phyloP scores from a whole-genome alignment of 176 grass and related monocot species.

The Themeda triandra region DNA sequence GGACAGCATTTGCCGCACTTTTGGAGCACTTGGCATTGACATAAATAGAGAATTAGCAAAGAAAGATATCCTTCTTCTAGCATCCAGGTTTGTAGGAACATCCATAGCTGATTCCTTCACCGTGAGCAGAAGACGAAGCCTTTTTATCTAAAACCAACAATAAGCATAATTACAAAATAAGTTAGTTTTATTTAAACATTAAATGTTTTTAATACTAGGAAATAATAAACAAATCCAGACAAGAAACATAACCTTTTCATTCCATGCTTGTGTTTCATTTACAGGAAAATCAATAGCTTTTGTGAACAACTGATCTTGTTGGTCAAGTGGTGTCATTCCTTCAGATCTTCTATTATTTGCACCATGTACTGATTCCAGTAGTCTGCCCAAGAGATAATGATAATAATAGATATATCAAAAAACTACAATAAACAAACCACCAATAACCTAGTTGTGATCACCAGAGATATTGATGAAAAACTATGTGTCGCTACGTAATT shows the following conservation, averaged over 20 bases:
- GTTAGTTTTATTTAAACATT: conserved; percentile 12
- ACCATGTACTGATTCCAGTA: conserved; percentile 67
- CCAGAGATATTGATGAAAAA: neutral
- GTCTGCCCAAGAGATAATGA: conserved; percentile 41
- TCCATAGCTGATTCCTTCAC: conserved; percentile 96
- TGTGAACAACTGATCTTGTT: conserved; percentile 60
- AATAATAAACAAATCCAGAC: conserved; percentile 4
- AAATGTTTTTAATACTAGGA: neutral
- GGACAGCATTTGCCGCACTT: conserved; percentile 91
- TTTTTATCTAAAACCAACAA: conserved; percentile 75
- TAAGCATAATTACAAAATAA: conserved; percentile 11
- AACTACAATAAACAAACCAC: conserved; percentile 8
- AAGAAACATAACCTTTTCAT: conserved; percentile 69
- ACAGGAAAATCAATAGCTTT: conserved; percentile 85
- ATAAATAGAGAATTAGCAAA: conserved; percentile 99
- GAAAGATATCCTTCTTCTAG: conserved; percentile 90
- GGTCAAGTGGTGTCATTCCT: conserved; percentile 61
- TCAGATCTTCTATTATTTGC: conserved; percentile 40
- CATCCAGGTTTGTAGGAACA: conserved; percentile 91
- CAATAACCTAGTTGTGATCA: neutral
- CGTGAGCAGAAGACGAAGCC: conserved; percentile 78
- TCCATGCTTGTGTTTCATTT: conserved; percentile 70
- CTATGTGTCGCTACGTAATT: too few species aligned
- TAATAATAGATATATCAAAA: conserved; percentile 23
- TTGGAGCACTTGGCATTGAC: conserved; percentile 80